Conservation (phyloP, 345 rosid species). For the Melaleuca quinquenervia region DNA sequence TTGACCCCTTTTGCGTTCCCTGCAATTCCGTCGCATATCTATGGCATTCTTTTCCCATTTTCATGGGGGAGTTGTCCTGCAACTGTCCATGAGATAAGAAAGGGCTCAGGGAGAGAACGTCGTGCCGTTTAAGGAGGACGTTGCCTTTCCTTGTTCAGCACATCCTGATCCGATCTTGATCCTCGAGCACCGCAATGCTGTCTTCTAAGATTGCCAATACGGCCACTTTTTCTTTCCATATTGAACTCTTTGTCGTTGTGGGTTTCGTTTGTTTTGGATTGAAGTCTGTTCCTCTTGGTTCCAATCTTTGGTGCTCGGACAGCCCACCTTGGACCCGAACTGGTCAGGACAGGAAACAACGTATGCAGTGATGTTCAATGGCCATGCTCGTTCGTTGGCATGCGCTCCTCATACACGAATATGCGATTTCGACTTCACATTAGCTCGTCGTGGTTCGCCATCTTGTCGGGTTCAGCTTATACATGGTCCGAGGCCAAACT, state of each 20-base stretch:
- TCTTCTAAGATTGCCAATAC: not conserved
- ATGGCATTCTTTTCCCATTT: not conserved
- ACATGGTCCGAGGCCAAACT: not conserved
- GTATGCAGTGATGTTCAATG: not conserved
- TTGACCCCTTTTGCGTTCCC: not conserved
- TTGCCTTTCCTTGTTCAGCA: not conserved
- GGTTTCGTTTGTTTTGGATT: not conserved
- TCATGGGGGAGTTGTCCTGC: not conserved
- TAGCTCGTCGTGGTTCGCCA: not conserved
- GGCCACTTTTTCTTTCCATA: not conserved
- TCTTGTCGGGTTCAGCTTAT: not conserved
- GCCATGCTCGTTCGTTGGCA: too few species aligned
- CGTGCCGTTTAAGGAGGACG: not conserved
- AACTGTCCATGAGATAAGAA: not conserved
- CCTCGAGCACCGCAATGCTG: not conserved
- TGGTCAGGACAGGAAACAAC: not conserved
- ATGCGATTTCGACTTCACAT: not conserved
- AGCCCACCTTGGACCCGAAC: not conserved
- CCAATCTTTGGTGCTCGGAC: not conserved
- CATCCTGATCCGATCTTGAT: not conserved
- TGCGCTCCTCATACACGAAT: not conserved
- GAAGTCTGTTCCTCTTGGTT: not conserved
- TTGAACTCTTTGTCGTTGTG: not conserved
- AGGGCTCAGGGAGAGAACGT: not conserved
- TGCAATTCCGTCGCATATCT: not conserved